Conservation (phyloP, 371 early-diverging fungal genomes). For the Mortierella sp. region DNA sequence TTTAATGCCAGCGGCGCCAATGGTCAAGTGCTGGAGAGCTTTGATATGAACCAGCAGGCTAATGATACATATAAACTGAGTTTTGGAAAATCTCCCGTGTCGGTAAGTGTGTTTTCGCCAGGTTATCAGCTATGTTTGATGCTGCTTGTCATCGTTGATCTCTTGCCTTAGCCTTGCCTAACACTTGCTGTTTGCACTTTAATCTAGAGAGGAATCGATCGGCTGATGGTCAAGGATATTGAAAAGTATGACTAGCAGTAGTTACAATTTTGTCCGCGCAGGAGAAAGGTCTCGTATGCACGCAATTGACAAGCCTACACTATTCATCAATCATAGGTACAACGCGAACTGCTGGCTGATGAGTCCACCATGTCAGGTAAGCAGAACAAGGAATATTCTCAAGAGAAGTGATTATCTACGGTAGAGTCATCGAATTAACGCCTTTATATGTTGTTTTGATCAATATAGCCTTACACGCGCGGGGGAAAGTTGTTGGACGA, state of each 20-base stretch:
- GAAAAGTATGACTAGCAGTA: slow-evolving; percentile 59
- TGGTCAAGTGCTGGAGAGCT: slow-evolving; percentile 70
- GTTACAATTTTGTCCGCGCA: not conserved
- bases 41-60: slow-evolving; percentile 82
- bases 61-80: slow-evolving; percentile 79
- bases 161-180: not conserved
- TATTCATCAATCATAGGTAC: slow-evolving; percentile 47
- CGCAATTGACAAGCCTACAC: not conserved
- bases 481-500: slow-evolving; percentile 77
- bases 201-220: slow-evolving; percentile 73
- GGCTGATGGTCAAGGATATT: slow-evolving; percentile 69
- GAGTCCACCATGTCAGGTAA: slow-evolving; percentile 87
- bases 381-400: not conserved
- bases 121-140: not conserved
- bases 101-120: slow-evolving; percentile 42
- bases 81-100: slow-evolving; percentile 70
- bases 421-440: not conserved
- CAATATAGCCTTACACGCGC: slow-evolving; percentile 74
- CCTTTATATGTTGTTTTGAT: not conserved
- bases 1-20: slow-evolving; percentile 67
- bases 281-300: not conserved
- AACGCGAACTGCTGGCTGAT: slow-evolving; percentile 84
- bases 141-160: not conserved
- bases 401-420: not conserved
- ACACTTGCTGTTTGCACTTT: not conserved